Evolutionary conservation across 805 yeast species (phyloP), one percentile per base, ranked within the genome.

Genomic region (Tetrapisispora pingtungensis): DNA sequence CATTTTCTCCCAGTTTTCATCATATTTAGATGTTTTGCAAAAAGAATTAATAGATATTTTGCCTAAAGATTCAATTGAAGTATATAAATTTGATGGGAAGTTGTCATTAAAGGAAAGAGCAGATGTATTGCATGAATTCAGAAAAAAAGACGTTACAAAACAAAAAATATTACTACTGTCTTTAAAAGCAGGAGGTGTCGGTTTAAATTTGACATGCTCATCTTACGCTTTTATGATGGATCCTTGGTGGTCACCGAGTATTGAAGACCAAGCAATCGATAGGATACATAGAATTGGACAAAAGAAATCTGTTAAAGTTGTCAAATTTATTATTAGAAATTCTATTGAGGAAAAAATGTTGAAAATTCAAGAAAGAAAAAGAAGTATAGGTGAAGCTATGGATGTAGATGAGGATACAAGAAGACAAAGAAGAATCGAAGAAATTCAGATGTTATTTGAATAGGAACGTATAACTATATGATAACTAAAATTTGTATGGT

Each of bases 221-320:
- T 81, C 85, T 0, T 72, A 76, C 31, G 97, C 94, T 2, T 87
- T 80, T 53, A 72, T 89, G 75, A 82, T 90, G 86, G 97, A 89
- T 56, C 96, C 97, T 0, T 89, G 96, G 93, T 89, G 97, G 97
- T 84, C 93, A 27, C 94, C 86, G 38, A 85, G 95, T 40, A 78
- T 82, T 43, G 96, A 87, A 55, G 86, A 84, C 41, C 96, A 87
- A 61, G 96, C 96, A 0, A 84, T 88, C 47, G 96, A 88, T 64
- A 68, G 97, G 54, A 74, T 90, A 15, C 96, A 89, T 58, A 73
- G 97, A 52, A 84, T 90, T 57, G 97, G 97, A 0, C 97, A 89
- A 58, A 67, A 68, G 10, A 74, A 71, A 22, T 72, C 72, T 35
- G 97, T 90, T 13, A 77, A 75, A 49, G 88, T 89, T 27, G 69